Percentiles rank a stretch among this genome's conserved stretches.
Conservation (phyloP, 805 yeast species). For the Cyberlindnera misumaiensis region DNA sequence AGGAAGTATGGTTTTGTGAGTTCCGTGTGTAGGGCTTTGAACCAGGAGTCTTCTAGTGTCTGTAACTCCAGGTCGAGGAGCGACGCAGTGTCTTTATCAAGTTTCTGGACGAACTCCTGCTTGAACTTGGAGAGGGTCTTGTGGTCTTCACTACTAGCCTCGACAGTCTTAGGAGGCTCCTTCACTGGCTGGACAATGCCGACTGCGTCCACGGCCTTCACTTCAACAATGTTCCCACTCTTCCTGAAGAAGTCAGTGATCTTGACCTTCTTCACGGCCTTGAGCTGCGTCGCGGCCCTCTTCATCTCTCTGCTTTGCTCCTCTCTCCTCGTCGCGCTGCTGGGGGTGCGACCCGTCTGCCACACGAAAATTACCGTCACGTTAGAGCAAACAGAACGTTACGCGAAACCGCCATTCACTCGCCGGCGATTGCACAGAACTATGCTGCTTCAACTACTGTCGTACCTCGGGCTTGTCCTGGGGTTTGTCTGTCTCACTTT, state of each 20-base stretch:
- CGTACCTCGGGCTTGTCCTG: constrained; percentile 50
- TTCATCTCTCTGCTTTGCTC: not conserved
- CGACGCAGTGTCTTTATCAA: constrained; percentile 34
- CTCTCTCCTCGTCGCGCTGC: not conserved
- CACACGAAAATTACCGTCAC: no score
- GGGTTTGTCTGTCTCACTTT: constrained; percentile 60
- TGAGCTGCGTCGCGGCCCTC: not conserved
- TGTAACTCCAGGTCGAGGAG: constrained; percentile 61
- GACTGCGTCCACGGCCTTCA: not conserved
- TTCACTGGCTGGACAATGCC: not conserved
- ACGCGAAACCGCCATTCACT: no score
- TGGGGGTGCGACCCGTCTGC: no score
- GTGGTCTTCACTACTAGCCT: no score
- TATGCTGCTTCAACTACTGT: constrained; percentile 55
- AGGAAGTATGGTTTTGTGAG: constrained; percentile 82
- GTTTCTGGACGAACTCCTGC: constrained; percentile 4
- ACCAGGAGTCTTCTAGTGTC: constrained; percentile 75
- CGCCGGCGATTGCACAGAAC: not conserved
- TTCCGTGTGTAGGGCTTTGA: constrained; percentile 58
- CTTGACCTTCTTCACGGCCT: not conserved
- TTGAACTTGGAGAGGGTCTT: constrained; percentile 10
- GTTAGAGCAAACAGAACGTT: no score
- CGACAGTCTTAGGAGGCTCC: not conserved
- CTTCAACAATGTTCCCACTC: not conserved
- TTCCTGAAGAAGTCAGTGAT: constrained; percentile 1